Evolutionary conservation across 331 rosid species (phyloP).

Genomic region (Acacia pycnantha): DNA sequence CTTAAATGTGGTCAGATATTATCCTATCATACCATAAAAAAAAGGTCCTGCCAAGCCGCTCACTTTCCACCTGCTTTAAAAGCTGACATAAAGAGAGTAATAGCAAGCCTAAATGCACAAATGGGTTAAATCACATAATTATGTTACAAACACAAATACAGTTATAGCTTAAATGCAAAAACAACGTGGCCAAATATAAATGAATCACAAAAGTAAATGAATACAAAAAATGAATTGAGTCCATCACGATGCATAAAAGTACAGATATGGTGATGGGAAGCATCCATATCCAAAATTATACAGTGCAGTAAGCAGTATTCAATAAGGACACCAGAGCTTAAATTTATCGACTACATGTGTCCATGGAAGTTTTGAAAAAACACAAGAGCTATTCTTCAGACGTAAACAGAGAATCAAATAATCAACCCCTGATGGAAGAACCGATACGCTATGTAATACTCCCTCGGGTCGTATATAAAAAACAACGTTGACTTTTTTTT

Average conservation of each 20-base stretch:
- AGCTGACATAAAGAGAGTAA: conserved; percentile 80
- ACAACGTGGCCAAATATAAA: conserved; percentile 7
- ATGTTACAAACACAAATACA: conserved; percentile 36
- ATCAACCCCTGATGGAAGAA: not conserved
- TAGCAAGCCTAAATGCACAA: conserved; percentile 82
- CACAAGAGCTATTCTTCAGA: not conserved
- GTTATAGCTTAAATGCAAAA: conserved; percentile 11
- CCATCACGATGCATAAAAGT: conserved; percentile 11
- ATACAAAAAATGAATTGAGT: not conserved
- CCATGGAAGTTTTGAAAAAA: not conserved
- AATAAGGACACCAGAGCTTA: conserved; percentile 1
- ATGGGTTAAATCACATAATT: conserved; percentile 60
- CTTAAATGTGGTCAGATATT: conserved; percentile 64
- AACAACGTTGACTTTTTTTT: too few species aligned
- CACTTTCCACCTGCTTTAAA: conserved; percentile 84
- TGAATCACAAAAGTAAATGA: conserved; percentile 11
- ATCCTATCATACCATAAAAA: conserved; percentile 94
- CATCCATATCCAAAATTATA: conserved; percentile 4
- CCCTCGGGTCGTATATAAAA: too few species aligned
- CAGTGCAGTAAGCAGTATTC: not conserved
- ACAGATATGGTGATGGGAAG: not conserved
- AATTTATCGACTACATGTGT: not conserved
- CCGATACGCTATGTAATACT: not conserved
- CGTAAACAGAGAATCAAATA: not conserved
- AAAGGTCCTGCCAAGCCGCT: conserved; percentile 86